Conservation (phyloP, 2,329 filamentous ascomycete species). For the Rhinocladiella similis region DNA sequence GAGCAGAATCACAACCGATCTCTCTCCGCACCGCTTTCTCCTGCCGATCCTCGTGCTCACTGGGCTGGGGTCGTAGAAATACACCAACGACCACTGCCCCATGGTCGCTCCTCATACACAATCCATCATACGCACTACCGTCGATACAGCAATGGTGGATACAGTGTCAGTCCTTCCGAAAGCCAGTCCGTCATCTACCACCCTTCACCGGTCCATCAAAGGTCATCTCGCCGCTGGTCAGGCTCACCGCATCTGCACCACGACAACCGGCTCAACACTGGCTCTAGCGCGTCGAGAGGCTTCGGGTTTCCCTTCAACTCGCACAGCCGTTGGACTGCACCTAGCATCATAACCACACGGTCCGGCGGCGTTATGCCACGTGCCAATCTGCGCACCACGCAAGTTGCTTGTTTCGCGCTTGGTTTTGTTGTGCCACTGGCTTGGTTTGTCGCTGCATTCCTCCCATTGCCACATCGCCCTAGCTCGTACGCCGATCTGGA, state of each 20-base stretch:
- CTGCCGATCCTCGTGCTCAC: slow-evolving; percentile 44
- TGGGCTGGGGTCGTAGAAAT: slow-evolving; percentile 38
- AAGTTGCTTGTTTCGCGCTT: slow-evolving; percentile 71
- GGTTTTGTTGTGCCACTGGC: slow-evolving; percentile 77
- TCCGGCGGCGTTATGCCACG: slow-evolving; percentile 56
- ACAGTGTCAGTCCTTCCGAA: slow-evolving; percentile 33
- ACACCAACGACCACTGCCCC: slow-evolving; percentile 13
- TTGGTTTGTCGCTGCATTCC: slow-evolving; percentile 76
- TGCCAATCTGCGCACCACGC: slow-evolving; percentile 65
- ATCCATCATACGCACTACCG: slow-evolving; percentile 29
- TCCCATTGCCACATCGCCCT: slow-evolving; percentile 67
- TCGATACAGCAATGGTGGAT: slow-evolving; percentile 42
- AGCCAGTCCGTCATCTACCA: slow-evolving; percentile 41
- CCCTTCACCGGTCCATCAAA: background rate
- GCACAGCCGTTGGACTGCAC: slow-evolving; percentile 60
- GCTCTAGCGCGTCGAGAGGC: slow-evolving; percentile 24
- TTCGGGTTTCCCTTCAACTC: slow-evolving; percentile 33
- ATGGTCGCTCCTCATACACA: slow-evolving; percentile 22
- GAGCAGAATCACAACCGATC: slow-evolving; percentile 16
- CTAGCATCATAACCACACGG: slow-evolving; percentile 63
- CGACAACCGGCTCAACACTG: slow-evolving; percentile 56
- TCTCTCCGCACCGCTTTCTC: slow-evolving; percentile 33
- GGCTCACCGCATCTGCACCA: slow-evolving; percentile 68
- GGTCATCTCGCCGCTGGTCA: slow-evolving; percentile 12
- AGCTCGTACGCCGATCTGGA: slow-evolving; percentile 51